Evolutionary conservation across 257 asterid species (phyloP).

Genomic region (Nicotiana tomentosiformis): DNA sequence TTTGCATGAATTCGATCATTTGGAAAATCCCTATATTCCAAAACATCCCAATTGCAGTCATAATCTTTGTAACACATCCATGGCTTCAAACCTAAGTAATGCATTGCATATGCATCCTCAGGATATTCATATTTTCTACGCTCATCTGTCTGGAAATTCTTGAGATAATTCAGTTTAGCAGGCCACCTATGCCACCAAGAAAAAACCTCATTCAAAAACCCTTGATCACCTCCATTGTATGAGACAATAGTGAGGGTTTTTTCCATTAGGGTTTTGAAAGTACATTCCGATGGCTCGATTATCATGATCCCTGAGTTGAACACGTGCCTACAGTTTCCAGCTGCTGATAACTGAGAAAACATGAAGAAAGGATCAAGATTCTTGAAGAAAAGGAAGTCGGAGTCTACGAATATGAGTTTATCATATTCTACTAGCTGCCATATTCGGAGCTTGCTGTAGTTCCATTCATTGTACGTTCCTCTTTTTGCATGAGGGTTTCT

Average conservation of each 20-base stretch:
- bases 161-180: constrained; percentile 42
- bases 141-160: constrained; percentile 30
- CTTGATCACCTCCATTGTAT: constrained; percentile 90
- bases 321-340: constrained; percentile 47
- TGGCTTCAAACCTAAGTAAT: constrained; percentile 81
- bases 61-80: constrained; percentile 67
- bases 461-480: constrained; percentile 69
- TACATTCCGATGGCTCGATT: constrained; percentile 69
- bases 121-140: constrained; percentile 27
- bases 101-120: constrained; percentile 42
- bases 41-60: constrained; percentile 75
- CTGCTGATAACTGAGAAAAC: constrained; percentile 70
- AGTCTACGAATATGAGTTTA: constrained; percentile 55
- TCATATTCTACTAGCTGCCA: constrained; percentile 68
- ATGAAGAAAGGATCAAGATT: constrained; percentile 54
- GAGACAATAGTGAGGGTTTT: constrained; percentile 42
- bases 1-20: constrained; percentile 55
- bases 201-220: constrained; percentile 66
- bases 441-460: constrained; percentile 79
- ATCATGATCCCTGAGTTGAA: constrained; percentile 88
- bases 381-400: constrained; percentile 49
- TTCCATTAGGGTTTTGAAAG: constrained; percentile 44
- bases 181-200: constrained; percentile 89
- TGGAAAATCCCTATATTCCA: constrained; percentile 37
- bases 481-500: constrained; percentile 29